A percentile compares a stretch with the other conserved stretches of the same genome.
These are phyloP conservation scores for Volutella citrinella DNA, from an alignment of 2,329 filamentous ascomycete species.

Conservation along the genomic window DNA sequence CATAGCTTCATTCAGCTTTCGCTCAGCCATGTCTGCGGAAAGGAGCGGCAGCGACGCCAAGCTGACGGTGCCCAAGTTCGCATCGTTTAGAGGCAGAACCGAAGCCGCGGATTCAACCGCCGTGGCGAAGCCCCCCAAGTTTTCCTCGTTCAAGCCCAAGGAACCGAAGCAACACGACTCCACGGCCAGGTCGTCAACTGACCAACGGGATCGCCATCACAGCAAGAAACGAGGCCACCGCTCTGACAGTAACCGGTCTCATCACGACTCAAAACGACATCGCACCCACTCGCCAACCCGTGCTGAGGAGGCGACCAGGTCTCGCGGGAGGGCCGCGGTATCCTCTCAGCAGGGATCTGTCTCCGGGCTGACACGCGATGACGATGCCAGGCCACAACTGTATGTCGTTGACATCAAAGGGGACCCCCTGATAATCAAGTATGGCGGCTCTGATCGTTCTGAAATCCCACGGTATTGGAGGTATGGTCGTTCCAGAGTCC, in stretches of 20 bases:
- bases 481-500: constrained; percentile 63
- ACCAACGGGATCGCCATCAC: constrained; percentile 17
- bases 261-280: constrained; percentile 15
- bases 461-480: constrained; percentile 70
- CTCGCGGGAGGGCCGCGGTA: no score
- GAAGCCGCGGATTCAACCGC: constrained; percentile 1
- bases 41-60: constrained; percentile 21
- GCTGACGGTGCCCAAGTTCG: constrained; percentile 61
- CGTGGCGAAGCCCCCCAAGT: constrained; percentile 53
- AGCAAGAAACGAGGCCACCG: constrained; percentile 18
- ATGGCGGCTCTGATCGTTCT: constrained; percentile 70
- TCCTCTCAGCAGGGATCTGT: constrained; percentile 6
- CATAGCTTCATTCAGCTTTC: no score
- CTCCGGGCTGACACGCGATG: constrained; percentile 6
- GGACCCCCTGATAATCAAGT: constrained; percentile 71
- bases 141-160: constrained; percentile 65
- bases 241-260: constrained; percentile 15
- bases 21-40: no score
- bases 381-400: constrained; percentile 20
- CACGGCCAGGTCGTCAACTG: constrained; percentile 12
- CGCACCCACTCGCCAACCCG: constrained; percentile 13
- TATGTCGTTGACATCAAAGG: constrained; percentile 72
- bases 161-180: constrained; percentile 32
- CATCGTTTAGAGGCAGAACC: constrained; percentile 59
- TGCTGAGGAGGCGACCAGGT: constrained; percentile 11